Evolutionary conservation across 768 basidiomycete species (phyloP).

Genomic region (Chiua virens): DNA sequence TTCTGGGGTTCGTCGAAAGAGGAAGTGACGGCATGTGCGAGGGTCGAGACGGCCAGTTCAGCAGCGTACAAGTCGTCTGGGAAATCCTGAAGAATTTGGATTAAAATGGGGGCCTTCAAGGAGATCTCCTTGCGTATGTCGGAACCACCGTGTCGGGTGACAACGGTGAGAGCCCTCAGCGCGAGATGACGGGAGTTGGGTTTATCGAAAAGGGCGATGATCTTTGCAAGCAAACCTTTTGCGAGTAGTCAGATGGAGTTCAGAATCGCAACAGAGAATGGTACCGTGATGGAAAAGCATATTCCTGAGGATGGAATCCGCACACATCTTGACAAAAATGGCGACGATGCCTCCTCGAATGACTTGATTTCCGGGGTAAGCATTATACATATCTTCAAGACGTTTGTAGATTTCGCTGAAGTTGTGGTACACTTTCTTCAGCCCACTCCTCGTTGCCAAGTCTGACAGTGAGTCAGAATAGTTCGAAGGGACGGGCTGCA

Average conservation of each 20-base stretch:
- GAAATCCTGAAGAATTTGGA: constrained; percentile 47
- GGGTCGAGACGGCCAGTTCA: constrained; percentile 48
- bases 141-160: constrained; percentile 59
- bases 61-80: constrained; percentile 48
- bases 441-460: constrained; percentile 46
- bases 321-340: constrained; percentile 61
- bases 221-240: constrained; percentile 51
- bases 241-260: neutral
- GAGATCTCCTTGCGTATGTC: constrained; percentile 52
- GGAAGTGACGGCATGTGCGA: constrained; percentile 50
- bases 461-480: neutral
- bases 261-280: neutral
- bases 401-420: constrained; percentile 50
- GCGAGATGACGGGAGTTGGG: constrained; percentile 48
- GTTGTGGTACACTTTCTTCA: constrained; percentile 60
- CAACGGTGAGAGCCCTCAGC: constrained; percentile 50
- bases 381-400: constrained; percentile 47
- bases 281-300: constrained; percentile 54
- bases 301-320: constrained; percentile 56
- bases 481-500: neutral
- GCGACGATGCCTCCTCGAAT: constrained; percentile 52
- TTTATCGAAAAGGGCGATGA: constrained; percentile 49
- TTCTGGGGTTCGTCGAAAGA: constrained; percentile 39
- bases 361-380: constrained; percentile 42
- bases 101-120: constrained; percentile 34